Base-by-base conservation (phyloP, 805 yeast genomes). In the Wickerhamomyces ciferrii region DNA sequence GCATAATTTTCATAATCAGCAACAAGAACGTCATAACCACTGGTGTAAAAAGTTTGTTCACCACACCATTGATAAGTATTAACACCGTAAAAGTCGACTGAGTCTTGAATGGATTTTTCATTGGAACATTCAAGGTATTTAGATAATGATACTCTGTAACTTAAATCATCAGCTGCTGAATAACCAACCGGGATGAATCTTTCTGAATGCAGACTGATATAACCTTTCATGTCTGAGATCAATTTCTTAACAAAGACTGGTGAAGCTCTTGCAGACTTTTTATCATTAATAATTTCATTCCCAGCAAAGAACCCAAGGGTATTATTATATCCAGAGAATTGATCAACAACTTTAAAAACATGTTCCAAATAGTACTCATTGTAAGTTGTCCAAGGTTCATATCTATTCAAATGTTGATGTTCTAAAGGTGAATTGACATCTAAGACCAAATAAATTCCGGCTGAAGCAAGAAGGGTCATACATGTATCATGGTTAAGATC, bases 21-120 rank as follows among this genome's bases (percentile, higher is more conserved):
- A 9, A 87, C 86, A 29, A 92, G 75, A n/a, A 68, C 58, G 50
- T 76, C 72, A 55, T 83, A 85, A 0, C 97, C 97, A 55, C 96
- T 84, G 2, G 87, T 72, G 49, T 79, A 69, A 61, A 89, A 82
- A 0, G 94, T 85, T 63, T 89, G 96, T 42, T 80, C 77, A 2
- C 98, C 98, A 72, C 98, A 94, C 98, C 98, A 92, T 52, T 90
- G 87, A 66, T 94, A 94, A 43, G 96, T 88, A 69, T 94, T 92
- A 58, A 92, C 81, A 23, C 97, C 99, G 66, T 87, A 90, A 71
- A 92, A 89, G 60, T 92, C 98, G 17, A 84, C 82, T 2, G 82
- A 65, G 43, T 81, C 84, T 3, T 60, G 53, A 0, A 75, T 66
- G 15, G 67, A 65, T 2, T 57, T 60, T 2, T 72, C 72, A 19